Conservation (phyloP, 768 basidiomycete genomes). For the Dendrothele bispora region DNA sequence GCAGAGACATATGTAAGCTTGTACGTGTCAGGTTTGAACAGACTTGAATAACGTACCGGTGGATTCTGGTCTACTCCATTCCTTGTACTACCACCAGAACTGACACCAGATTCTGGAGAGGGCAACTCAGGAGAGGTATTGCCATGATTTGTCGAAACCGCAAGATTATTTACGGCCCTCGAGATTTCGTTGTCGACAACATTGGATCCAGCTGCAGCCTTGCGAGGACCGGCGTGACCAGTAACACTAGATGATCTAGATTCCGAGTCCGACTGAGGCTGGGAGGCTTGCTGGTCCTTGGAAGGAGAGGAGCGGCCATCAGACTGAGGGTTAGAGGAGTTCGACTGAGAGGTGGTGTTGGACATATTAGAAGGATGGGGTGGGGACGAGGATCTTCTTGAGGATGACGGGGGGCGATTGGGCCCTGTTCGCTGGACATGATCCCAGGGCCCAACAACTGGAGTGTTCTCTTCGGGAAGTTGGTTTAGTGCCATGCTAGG, state of each 20-base stretch:
- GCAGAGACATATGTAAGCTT: slow-evolving; percentile 2
- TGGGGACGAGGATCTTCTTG: slow-evolving; percentile 4
- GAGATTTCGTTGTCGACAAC: slow-evolving; percentile 1
- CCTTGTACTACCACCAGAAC: slow-evolving; percentile 44
- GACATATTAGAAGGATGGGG: slow-evolving; percentile 9
- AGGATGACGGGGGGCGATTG: no score
- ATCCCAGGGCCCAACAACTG: slow-evolving; percentile 49
- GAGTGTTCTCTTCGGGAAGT: slow-evolving; percentile 26
- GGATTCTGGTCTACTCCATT: slow-evolving; percentile 86
- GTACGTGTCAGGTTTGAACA: slow-evolving; percentile 8
- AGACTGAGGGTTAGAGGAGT: neutral
- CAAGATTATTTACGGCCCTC: slow-evolving; percentile 47
- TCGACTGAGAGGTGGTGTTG: slow-evolving; percentile 24
- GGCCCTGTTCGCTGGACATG: slow-evolving; percentile 19
- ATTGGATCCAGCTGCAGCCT: slow-evolving; percentile 5
- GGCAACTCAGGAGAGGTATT: slow-evolving; percentile 74
- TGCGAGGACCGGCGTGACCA: slow-evolving; percentile 22
- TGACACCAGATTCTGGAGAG: slow-evolving; percentile 69
- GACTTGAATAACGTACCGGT: slow-evolving; percentile 53
- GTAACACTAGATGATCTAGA: slow-evolving; percentile 33
- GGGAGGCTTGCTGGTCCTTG: neutral
- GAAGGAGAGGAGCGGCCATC: neutral
- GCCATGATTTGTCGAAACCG: slow-evolving; percentile 53
- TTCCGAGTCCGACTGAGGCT: no score
- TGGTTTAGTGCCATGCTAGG: slow-evolving; percentile 11